phyloP scores from a whole-genome alignment of 495 filamentous ascomycete species.

The Lasiosphaeria hispida region DNA sequence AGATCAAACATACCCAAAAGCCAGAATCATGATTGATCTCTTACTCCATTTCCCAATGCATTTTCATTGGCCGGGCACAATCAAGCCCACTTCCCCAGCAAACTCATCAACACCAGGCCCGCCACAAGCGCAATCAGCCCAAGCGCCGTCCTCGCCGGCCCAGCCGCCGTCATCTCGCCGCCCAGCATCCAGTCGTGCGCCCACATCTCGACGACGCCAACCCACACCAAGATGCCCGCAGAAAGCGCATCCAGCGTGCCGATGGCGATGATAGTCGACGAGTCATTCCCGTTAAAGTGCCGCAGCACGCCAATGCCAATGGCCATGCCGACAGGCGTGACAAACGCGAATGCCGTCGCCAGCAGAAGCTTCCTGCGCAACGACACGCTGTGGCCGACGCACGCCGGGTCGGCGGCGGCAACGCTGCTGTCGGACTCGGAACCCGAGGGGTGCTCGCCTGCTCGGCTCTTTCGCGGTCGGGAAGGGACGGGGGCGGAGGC shows the following conservation, averaged over 20 bases:
- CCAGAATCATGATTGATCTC: too few species aligned
- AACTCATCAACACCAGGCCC: conserved; percentile 32
- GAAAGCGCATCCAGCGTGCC: conserved; percentile 57
- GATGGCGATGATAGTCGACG: conserved; percentile 52
- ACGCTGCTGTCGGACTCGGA: background rate
- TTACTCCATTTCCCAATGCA: background rate
- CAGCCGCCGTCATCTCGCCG: conserved; percentile 27
- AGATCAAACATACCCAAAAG: background rate
- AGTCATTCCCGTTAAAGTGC: conserved; percentile 56
- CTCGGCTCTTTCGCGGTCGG: conserved; percentile 5
- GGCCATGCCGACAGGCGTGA: conserved; percentile 58
- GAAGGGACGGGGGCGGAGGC: conserved; percentile 7
- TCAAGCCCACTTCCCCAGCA: conserved; percentile 37
- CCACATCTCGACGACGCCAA: conserved; percentile 60
- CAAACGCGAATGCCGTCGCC: conserved; percentile 50
- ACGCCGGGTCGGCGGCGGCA: too few species aligned
- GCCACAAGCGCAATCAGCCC: conserved; percentile 22
- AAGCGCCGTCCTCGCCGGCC: conserved; percentile 21
- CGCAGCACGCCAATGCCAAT: conserved; percentile 56
- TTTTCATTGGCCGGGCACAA: background rate
- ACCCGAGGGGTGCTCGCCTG: background rate
- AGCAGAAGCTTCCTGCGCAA: conserved; percentile 45
- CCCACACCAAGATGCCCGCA: conserved; percentile 60
- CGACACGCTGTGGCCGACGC: conserved; percentile 18
- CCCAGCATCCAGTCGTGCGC: conserved; percentile 52